A percentile compares a stretch with the other conserved stretches of the same genome.
phyloP scores from a whole-genome alignment of 208 protist genomes.

The Trypanosoma vivax region DNA sequence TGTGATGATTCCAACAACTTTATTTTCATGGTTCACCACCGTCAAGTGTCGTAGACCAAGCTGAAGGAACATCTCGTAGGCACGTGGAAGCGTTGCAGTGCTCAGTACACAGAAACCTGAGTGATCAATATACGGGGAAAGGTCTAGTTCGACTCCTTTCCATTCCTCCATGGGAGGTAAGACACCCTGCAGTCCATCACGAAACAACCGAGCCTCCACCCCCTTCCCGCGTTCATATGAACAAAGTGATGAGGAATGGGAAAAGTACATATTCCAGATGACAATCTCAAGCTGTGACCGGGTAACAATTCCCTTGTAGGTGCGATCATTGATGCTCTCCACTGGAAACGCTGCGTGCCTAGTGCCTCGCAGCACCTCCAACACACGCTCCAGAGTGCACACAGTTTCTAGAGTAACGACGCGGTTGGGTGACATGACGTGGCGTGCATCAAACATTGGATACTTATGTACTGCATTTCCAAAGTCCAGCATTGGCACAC shows the following conservation, averaged over 20 bases:
- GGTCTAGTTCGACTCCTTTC: constrained; percentile 10
- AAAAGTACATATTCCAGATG: constrained; percentile 42
- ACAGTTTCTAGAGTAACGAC: constrained; percentile 33
- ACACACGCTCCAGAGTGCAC: constrained; percentile 26
- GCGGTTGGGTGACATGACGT: constrained; percentile 36
- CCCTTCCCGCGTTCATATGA: constrained; percentile 19
- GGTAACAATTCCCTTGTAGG: constrained; percentile 44
- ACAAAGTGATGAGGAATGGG: constrained; percentile 17
- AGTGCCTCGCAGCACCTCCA: constrained; percentile 20
- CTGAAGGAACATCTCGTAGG: constrained; percentile 45
- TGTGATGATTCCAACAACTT: constrained; percentile 43
- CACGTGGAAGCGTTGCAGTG: constrained; percentile 34
- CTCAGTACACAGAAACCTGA: constrained; percentile 41
- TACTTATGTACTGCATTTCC: constrained; percentile 36
- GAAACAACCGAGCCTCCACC: constrained; percentile 13
- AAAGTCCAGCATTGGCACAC: constrained; percentile 42
- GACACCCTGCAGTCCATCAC: constrained; percentile 12
- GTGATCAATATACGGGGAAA: constrained; percentile 51
- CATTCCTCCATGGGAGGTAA: constrained; percentile 4
- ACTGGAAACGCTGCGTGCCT: constrained; percentile 51
- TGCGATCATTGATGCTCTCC: constrained; percentile 31
- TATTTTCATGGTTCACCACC: constrained; percentile 33
- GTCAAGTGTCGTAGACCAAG: constrained; percentile 44
- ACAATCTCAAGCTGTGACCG: constrained; percentile 35
- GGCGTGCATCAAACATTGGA: constrained; percentile 31